Percentiles rank a stretch among this genome's conserved stretches.
These are phyloP conservation scores for Venturia asperata DNA, from an alignment of 2,329 filamentous ascomycete species.

Conservation along the genomic window DNA sequence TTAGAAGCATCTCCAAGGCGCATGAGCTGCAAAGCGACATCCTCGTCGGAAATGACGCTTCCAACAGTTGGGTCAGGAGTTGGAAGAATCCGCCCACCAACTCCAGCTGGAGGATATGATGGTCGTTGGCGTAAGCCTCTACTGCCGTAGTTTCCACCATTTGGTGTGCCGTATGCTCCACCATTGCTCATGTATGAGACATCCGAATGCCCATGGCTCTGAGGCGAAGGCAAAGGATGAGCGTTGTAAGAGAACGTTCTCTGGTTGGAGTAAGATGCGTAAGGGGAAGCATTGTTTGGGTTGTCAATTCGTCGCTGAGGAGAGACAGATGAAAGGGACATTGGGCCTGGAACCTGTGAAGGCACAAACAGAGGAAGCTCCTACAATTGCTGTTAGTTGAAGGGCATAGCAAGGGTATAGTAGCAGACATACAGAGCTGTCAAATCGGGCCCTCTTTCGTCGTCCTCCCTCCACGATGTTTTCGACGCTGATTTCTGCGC, in stretches of 20 bases:
- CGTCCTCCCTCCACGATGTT: slow-evolving; percentile 97
- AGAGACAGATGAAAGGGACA: slow-evolving; percentile 96
- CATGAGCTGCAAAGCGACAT: slow-evolving; percentile 95
- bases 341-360: slow-evolving; percentile 83
- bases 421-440: slow-evolving; percentile 80
- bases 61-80: slow-evolving; percentile 96
- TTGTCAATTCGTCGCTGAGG: slow-evolving; percentile 75
- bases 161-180: slow-evolving; percentile 25
- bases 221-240: slow-evolving; percentile 74
- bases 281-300: slow-evolving; percentile 65
- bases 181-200: slow-evolving; percentile 20
- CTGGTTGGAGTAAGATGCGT: slow-evolving; percentile 60
- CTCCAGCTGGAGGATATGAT: slow-evolving; percentile 8
- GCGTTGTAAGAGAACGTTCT: slow-evolving; percentile 68
- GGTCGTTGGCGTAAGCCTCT: slow-evolving; percentile 15
- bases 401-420: not conserved
- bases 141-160: slow-evolving; percentile 6
- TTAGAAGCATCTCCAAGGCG: slow-evolving; percentile 90
- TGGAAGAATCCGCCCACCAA: slow-evolving; percentile 45
- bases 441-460: slow-evolving; percentile 87
- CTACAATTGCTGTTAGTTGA: slow-evolving; percentile 42
- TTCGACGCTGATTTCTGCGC: slow-evolving; percentile 93
- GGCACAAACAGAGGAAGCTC: slow-evolving; percentile 93
- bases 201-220: slow-evolving; percentile 53
- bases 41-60: slow-evolving; percentile 95